phyloP scores from a whole-genome alignment of 176 grass and related monocot genomes.

The Carex parvula region DNA sequence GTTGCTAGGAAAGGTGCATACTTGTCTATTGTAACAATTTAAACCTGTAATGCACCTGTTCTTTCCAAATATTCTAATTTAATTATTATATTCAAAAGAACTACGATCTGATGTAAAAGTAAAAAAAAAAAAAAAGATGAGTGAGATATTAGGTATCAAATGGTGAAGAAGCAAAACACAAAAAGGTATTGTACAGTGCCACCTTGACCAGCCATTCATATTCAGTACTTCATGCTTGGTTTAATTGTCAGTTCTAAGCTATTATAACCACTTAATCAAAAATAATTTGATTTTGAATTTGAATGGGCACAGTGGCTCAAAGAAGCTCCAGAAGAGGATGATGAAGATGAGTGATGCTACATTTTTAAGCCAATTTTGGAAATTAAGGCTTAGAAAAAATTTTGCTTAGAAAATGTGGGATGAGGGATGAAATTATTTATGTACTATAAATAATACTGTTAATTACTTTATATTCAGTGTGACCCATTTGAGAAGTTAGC shows the following conservation, averaged over 20 bases:
- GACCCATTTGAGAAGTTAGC: not conserved
- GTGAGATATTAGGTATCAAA: not conserved
- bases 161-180: not conserved
- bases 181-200: not conserved
- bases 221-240: not conserved
- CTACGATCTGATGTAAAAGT: not conserved
- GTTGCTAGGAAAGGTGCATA: not conserved
- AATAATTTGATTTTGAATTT: slow-evolving; percentile 21
- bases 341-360: slow-evolving; percentile 47
- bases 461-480: slow-evolving; percentile 8
- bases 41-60: not conserved
- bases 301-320: slow-evolving; percentile 58
- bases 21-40: not conserved
- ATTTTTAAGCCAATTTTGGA: slow-evolving; percentile 24
- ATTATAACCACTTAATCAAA: not conserved
- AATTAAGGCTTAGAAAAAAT: not conserved
- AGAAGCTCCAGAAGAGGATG: slow-evolving; percentile 67
- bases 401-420: slow-evolving; percentile 22
- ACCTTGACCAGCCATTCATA: not conserved
- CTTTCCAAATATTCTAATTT: not conserved
- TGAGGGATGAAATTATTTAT: slow-evolving; percentile 40
- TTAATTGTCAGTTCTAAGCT: not conserved
- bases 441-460: slow-evolving; percentile 28
- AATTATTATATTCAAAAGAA: not conserved
- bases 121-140: not conserved